Percentiles rank a stretch among this genome's conserved stretches.
Conservation (phyloP, 139 green algal species). For the Tetradesmus obliquus region DNA sequence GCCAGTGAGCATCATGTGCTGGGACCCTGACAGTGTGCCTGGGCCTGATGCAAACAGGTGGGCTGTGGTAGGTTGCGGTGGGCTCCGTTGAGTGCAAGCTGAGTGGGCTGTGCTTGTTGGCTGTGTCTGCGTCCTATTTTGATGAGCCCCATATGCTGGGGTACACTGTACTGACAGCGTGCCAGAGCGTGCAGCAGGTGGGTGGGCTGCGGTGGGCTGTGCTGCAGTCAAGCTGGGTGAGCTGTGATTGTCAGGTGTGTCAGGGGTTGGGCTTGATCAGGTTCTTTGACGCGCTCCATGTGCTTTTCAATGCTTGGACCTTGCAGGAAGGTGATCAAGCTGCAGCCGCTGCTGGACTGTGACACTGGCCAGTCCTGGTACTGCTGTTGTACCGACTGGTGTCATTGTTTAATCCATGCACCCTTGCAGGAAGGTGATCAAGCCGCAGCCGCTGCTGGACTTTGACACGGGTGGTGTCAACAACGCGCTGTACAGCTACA, state of each 20-base stretch:
- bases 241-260: too few relatives aligned
- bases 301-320: too few relatives aligned
- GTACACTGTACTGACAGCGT: background rate
- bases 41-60: constrained; percentile 30
- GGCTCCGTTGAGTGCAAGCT: too few relatives aligned
- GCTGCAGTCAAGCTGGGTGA: too few relatives aligned
- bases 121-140: too few relatives aligned
- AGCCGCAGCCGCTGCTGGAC: constrained; percentile 34
- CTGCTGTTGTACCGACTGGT: background rate
- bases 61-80: background rate
- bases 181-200: background rate
- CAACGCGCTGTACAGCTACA: background rate
- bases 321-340: too few relatives aligned
- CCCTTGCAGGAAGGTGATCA: constrained; percentile 6
- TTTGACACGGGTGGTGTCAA: constrained; percentile 10
- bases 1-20: background rate
- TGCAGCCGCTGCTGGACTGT: background rate
- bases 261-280: too few relatives aligned
- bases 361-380: background rate
- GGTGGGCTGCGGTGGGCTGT: too few relatives aligned
- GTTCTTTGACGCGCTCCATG: too few relatives aligned
- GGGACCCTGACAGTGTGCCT: constrained; percentile 21
- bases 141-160: background rate
- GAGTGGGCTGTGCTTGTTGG: too few relatives aligned
- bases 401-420: background rate